Evolutionary conservation across 176 grass and related monocot genomes (phyloP).

Genomic region (Triticum dicoccoides): DNA sequence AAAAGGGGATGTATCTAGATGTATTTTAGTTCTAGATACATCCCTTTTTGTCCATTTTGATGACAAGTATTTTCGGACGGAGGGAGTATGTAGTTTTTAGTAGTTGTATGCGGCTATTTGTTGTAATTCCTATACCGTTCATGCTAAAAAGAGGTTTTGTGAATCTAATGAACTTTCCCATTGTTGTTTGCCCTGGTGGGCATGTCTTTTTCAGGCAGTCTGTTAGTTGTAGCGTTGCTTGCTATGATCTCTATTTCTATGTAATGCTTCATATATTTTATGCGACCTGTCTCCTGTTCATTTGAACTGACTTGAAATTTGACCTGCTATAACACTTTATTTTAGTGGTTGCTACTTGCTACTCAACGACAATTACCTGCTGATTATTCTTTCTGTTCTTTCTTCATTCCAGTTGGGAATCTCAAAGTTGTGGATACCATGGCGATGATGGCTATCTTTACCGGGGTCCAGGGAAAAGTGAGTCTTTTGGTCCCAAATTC

Average conservation of each 20-base stretch:
- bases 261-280: neutral
- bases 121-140: neutral
- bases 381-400: neutral
- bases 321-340: neutral
- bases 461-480: conserved; percentile 47
- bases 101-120: neutral
- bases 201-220: neutral
- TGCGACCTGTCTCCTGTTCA: conserved; percentile 1
- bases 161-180: neutral
- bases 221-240: neutral
- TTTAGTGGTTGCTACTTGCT: conserved; percentile 2
- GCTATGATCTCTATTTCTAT: neutral
- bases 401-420: conserved; percentile 72
- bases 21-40: too few species aligned
- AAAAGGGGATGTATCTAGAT: too few species aligned
- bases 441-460: conserved; percentile 88
- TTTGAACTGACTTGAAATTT: conserved; percentile 21
- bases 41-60: too few species aligned
- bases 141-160: neutral
- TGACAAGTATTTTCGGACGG: too few species aligned
- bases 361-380: neutral
- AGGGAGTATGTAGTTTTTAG: neutral
- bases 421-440: conserved; percentile 90
- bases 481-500: conserved; percentile 89
- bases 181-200: neutral